Percentiles rank a stretch among this genome's conserved stretches.
Evolutionary conservation across 108 stramenopile genomes (phyloP).

Genomic region (Discostella pseudostelligera): DNA sequence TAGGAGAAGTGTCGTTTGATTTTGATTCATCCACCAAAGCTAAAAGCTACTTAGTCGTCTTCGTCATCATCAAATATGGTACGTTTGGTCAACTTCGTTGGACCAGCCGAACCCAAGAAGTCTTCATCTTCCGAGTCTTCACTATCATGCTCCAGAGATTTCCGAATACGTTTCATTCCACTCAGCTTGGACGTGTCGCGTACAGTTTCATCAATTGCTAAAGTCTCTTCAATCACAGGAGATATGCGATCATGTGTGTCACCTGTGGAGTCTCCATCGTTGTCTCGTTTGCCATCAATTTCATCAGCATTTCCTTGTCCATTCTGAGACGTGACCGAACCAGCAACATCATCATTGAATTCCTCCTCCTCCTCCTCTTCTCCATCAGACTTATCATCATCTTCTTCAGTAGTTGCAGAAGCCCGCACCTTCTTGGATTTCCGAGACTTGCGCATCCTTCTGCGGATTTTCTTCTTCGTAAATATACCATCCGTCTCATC

Average conservation of each 20-base stretch:
- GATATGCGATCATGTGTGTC: neutral
- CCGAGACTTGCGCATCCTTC: conserved; percentile 10
- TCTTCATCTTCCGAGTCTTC: conserved; percentile 52
- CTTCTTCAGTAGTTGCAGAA: neutral
- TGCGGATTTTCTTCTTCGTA: conserved; percentile 11
- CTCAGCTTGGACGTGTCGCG: conserved; percentile 1
- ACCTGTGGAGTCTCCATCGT: neutral
- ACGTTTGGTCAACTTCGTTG: conserved; percentile 22
- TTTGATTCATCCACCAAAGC: too few relatives aligned
- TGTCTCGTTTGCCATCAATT: neutral
- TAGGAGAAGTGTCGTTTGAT: too few relatives aligned
- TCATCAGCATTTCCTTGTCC: neutral
- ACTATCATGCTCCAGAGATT: conserved; percentile 15
- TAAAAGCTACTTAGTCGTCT: conserved; percentile 24
- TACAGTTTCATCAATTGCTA: neutral
- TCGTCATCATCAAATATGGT: conserved; percentile 37
- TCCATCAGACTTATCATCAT: conserved; percentile 6
- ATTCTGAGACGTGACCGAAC: neutral
- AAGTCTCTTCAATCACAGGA: neutral
- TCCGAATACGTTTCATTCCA: conserved; percentile 47
- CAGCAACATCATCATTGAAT: conserved; percentile 6
- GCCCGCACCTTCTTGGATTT: neutral
- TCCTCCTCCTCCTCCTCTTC: conserved; percentile 37
- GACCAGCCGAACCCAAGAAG: conserved; percentile 17
- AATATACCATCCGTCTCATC: conserved; percentile 12